Percentiles rank a stretch among this genome's conserved stretches.
Evolutionary conservation across 345 rosid species (phyloP).

Genomic region (Lenwebbia sp.): DNA sequence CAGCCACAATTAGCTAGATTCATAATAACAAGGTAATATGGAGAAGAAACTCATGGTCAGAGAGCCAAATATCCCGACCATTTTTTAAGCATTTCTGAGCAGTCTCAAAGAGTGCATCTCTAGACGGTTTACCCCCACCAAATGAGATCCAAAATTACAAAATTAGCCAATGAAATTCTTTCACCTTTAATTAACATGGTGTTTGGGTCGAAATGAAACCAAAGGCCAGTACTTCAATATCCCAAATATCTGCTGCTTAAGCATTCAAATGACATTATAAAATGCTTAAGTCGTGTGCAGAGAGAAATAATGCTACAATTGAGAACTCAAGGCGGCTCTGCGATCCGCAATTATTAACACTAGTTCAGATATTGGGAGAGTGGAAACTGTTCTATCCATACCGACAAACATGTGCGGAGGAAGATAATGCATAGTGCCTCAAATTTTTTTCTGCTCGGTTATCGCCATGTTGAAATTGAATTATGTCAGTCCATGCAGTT

Average conservation of each 20-base stretch:
- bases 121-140: neutral
- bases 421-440: neutral
- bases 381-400: neutral
- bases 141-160: neutral
- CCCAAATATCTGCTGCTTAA: neutral
- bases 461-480: neutral
- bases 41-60: neutral
- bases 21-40: neutral
- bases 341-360: neutral
- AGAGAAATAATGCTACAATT: neutral
- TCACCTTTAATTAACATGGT: neutral
- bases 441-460: neutral
- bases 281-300: neutral
- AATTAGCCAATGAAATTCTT: neutral
- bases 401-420: neutral
- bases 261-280: neutral
- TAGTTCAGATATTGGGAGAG: neutral
- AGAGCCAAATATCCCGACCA: neutral
- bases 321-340: neutral
- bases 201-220: neutral
- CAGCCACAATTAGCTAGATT: neutral
- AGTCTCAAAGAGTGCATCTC: neutral
- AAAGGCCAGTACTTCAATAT: neutral
- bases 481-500: neutral
- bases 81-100: neutral